A percentile compares a stretch with the other conserved stretches of the same genome.
These are phyloP conservation scores for Asclepias syriaca DNA, from an alignment of 257 asterid species.

Conservation along the genomic window DNA sequence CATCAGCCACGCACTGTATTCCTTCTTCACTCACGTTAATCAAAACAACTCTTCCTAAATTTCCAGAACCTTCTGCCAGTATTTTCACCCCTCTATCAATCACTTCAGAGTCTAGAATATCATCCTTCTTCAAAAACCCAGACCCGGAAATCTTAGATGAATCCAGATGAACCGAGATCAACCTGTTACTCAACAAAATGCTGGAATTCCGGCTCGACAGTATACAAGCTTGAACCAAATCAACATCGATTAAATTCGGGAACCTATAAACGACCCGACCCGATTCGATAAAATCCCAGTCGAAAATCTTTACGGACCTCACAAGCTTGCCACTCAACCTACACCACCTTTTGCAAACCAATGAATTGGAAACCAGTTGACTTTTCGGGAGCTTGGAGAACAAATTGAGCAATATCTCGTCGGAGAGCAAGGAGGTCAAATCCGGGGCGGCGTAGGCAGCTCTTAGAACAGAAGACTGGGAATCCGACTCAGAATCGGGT, in stretches of 20 bases:
- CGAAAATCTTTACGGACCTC: conserved; percentile 51
- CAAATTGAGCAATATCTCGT: conserved; percentile 50
- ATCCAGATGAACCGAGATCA: conserved; percentile 49
- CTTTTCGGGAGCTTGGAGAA: conserved; percentile 39
- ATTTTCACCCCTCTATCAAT: conserved; percentile 66
- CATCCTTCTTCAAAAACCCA: conserved; percentile 45
- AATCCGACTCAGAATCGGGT: conserved; percentile 28
- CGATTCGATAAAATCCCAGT: conserved; percentile 90
- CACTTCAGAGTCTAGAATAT: conserved; percentile 38
- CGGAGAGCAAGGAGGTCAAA: conserved; percentile 47
- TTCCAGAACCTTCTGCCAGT: conserved; percentile 65
- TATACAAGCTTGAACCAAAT: conserved; percentile 44
- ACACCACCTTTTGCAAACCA: conserved; percentile 89
- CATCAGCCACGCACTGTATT: conserved; percentile 49
- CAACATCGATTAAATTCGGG: conserved; percentile 65
- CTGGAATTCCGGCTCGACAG: conserved; percentile 50
- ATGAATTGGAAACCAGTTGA: conserved; percentile 51
- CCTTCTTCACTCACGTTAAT: conserved; percentile 71
- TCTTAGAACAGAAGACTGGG: conserved; percentile 8
- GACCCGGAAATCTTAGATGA: conserved; percentile 29
- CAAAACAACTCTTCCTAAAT: conserved; percentile 48
- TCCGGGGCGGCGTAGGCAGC: conserved; percentile 27
- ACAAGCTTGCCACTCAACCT: conserved; percentile 61
- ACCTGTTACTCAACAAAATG: conserved; percentile 53
- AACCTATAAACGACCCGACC: conserved; percentile 72